phyloP scores from a whole-genome alignment of 148 eudicot species.

The Oxyria digyna region DNA sequence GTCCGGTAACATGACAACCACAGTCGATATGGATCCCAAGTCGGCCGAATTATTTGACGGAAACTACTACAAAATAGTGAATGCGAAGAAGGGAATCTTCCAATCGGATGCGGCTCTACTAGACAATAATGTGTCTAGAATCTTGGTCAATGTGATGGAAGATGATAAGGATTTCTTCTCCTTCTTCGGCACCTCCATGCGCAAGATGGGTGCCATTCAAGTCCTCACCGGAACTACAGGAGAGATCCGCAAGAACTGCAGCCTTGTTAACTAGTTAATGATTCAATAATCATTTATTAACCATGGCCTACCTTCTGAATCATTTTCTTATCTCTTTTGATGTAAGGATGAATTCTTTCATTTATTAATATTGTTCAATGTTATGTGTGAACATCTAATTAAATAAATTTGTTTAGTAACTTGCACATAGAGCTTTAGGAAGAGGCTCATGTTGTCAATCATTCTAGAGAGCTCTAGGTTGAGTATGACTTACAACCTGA shows the following conservation, averaged over 20 bases:
- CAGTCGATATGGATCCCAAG: conserved; percentile 25
- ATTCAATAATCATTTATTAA: no score
- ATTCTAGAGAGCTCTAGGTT: no score
- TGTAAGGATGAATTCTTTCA: no score
- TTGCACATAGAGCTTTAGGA: no score
- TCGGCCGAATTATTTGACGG: conserved; percentile 22
- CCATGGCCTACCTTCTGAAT: no score
- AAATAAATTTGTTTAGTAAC: no score
- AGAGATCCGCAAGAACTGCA: conserved; percentile 21
- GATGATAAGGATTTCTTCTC: conserved; percentile 11
- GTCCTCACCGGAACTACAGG: conserved; percentile 22
- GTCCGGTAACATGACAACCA: conserved; percentile 12
- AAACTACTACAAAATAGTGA: conserved; percentile 19
- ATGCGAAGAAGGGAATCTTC: conserved; percentile 20
- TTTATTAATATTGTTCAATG: no score
- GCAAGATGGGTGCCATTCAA: conserved; percentile 21
- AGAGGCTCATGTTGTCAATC: no score
- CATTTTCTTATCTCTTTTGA: no score
- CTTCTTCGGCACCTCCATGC: conserved; percentile 20
- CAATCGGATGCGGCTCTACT: conserved; percentile 37
- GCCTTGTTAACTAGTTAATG: conserved; percentile 8
- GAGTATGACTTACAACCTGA: no score
- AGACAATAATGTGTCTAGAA: not conserved
- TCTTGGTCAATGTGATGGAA: conserved; percentile 7
- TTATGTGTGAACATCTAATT: no score